phyloP scores from a whole-genome alignment of 2,329 filamentous ascomycete genomes.

The Scedosporium apiospermum region DNA sequence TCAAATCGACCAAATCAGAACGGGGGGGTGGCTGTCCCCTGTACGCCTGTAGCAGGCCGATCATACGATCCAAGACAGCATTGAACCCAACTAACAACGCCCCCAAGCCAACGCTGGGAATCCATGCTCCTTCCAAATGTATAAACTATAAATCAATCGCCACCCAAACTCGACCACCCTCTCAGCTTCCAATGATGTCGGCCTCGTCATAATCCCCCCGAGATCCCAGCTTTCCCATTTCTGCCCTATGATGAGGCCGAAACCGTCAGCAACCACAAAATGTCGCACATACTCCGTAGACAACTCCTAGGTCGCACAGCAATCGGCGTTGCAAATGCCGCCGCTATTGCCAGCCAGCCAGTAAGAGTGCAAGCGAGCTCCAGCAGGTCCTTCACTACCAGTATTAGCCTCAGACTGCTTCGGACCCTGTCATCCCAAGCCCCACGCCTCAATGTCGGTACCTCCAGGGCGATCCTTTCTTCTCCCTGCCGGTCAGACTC shows the following conservation, averaged over 20 bases:
- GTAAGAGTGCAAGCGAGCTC: background rate
- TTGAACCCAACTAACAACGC: too few species aligned
- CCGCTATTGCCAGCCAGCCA: background rate
- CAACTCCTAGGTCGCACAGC: background rate
- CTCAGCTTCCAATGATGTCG: background rate
- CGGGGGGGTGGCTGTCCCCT: too few species aligned
- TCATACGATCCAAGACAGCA: too few species aligned
- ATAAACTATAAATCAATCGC: too few species aligned
- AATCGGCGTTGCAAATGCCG: background rate
- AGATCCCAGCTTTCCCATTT: background rate
- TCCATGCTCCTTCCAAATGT: too few species aligned
- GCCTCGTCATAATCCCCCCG: too few species aligned
- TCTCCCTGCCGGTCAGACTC: background rate
- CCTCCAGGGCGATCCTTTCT: background rate
- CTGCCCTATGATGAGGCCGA: background rate
- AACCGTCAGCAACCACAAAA: background rate
- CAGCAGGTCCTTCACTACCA: background rate
- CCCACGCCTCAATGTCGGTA: background rate
- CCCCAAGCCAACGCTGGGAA: too few species aligned
- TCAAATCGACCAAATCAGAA: too few species aligned
- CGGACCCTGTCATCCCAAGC: background rate
- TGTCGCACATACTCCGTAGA: slow-evolving; percentile 2
- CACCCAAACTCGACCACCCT: background rate
- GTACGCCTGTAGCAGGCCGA: too few species aligned
- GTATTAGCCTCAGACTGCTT: background rate